phyloP scores from a whole-genome alignment of 2,329 filamentous ascomycete species.

The Penicillium sp. region DNA sequence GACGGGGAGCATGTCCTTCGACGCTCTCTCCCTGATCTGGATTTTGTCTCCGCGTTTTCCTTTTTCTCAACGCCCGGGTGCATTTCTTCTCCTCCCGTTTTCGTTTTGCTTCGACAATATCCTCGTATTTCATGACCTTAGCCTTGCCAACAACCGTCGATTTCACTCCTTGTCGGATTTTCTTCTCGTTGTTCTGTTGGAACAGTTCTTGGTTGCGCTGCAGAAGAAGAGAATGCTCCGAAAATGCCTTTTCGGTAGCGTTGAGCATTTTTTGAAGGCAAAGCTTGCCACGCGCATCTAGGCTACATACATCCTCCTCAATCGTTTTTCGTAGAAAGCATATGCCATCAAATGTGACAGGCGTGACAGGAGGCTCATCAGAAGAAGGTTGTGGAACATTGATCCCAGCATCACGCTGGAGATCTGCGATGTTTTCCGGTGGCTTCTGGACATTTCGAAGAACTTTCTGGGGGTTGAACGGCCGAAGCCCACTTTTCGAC shows the following conservation, averaged over 20 bases:
- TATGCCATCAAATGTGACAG: not conserved
- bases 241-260: constrained; percentile 8
- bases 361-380: not conserved
- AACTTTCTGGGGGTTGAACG: constrained; percentile 3
- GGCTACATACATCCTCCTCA: not conserved
- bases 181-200: constrained; percentile 8
- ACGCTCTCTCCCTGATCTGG: too few relatives aligned
- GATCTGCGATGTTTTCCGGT: not conserved
- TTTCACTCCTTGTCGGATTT: constrained; percentile 67
- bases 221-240: constrained; percentile 5
- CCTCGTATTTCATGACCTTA: too few relatives aligned
- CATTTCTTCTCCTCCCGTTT: too few relatives aligned
- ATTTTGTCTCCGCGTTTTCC: too few relatives aligned
- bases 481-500: constrained; percentile 8
- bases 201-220: constrained; percentile 3
- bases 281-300: constrained; percentile 1
- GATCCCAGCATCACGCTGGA: too few relatives aligned
- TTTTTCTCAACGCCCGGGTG: too few relatives aligned
- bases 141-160: too few relatives aligned
- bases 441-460: constrained; percentile 2
- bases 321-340: constrained; percentile 1
- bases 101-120: too few relatives aligned
- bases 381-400: too few relatives aligned
- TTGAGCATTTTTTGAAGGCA: constrained; percentile 1
- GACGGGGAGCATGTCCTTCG: too few relatives aligned